Base-by-base conservation (phyloP, 2,329 filamentous ascomycete genomes). In the Fusarium napiforme region DNA sequence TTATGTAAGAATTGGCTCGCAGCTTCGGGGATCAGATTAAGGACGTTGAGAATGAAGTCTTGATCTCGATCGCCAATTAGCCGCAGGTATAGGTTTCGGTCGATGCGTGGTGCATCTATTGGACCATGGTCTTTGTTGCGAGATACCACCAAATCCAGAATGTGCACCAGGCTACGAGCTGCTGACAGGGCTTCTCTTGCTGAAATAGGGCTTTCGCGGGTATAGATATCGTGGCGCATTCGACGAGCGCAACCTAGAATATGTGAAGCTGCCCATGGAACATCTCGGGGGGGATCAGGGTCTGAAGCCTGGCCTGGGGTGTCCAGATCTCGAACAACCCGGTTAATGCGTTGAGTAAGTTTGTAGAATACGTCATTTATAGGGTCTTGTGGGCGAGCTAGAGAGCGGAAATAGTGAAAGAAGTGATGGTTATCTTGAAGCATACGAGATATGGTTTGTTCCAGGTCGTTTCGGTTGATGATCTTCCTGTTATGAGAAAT, bases 371-470 rank as follows among this genome's bases (percentile, higher is more conserved):
- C 82, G 68, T 87, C 84, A 45, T 83, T 83, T 39, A 85, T 80
- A 30, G 81, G 80, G 64, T 87, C 85, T 52, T 81, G 78, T 5
- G 87, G 82, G n/a, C 81, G 80, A 60, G 86, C 82, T 14, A 84
- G 80, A 21, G 83, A 83, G 50, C 85, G 82, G 66, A 90, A 86
- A 79, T 88, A 86, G 58, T 86, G 81, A 76, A 89, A 88, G 79
- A 90, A 85, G 45, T 86, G 84, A 76, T 87, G 83, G 73, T 89
- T 88, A 69, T 85, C 83, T 28, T 89, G 80, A 21, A 90, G 82
- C 80, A 90, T 87, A 58, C 85, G 85, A 69, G 87, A 85, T 19
- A 90, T 77, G 6, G 87, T 88, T 49, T 82, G 81, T 70, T 87
- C 86, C 2, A 89, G 81, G 65, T 89, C 86, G 56, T 82, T 80